phyloP scores from a whole-genome alignment of 345 rosid species.

The Eucalyptus pauciflora region DNA sequence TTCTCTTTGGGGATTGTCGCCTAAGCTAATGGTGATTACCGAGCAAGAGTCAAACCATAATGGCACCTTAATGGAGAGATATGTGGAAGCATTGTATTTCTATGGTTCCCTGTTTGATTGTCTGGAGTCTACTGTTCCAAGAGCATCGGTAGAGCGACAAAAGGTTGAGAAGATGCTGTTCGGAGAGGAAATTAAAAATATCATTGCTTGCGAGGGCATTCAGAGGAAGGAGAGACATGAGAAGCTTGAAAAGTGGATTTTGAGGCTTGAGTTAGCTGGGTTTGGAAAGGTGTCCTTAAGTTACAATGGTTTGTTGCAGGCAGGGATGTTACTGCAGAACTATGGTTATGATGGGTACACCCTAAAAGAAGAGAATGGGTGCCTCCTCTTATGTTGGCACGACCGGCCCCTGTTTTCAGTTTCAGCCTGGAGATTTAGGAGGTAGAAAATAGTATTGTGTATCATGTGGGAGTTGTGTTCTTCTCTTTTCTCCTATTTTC shows the following conservation, averaged over 20 bases:
- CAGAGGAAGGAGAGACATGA: conserved; percentile 69
- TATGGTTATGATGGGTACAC: conserved; percentile 49
- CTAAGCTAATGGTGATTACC: conserved; percentile 50
- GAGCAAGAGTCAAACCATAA: conserved; percentile 70
- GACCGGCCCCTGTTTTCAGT: conserved; percentile 47
- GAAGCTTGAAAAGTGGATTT: conserved; percentile 59
- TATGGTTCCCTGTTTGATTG: conserved; percentile 64
- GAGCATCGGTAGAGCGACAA: conserved; percentile 40
- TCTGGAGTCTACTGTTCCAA: conserved; percentile 45
- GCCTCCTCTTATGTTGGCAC: conserved; percentile 54
- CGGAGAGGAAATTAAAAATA: conserved; percentile 66
- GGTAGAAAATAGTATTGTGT: conserved; percentile 11
- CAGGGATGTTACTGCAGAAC: conserved; percentile 37
- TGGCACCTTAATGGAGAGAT: conserved; percentile 44
- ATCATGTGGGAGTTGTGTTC: not conserved
- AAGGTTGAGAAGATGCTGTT: conserved; percentile 64
- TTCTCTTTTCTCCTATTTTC: not conserved
- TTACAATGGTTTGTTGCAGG: conserved; percentile 53
- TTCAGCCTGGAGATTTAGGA: conserved; percentile 56
- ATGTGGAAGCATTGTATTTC: conserved; percentile 45
- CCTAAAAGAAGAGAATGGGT: conserved; percentile 55
- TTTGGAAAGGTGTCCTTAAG: conserved; percentile 52
- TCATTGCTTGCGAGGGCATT: conserved; percentile 55
- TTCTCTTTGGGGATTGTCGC: conserved; percentile 49
- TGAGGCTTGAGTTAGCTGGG: conserved; percentile 51